These are phyloP conservation scores for Eustoma russellianum DNA, from an alignment of 257 asterid genomes.

Conservation along the genomic window DNA sequence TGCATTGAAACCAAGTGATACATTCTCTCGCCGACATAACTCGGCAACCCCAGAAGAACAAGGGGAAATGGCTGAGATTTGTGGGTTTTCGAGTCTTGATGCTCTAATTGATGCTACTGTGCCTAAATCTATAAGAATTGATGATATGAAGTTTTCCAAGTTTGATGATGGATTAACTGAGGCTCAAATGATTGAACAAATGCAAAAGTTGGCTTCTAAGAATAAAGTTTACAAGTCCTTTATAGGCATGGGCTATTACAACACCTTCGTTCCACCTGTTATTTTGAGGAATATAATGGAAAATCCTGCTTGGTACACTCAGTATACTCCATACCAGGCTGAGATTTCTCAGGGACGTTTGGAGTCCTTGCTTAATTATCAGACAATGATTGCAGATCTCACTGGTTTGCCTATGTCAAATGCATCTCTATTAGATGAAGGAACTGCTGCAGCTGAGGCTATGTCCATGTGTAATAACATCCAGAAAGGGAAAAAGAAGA, in stretches of 20 bases:
- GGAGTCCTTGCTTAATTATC: constrained; percentile 77
- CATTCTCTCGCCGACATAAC: constrained; percentile 85
- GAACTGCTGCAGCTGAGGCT: constrained; percentile 98
- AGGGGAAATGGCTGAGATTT: constrained; percentile 59
- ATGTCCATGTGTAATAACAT: constrained; percentile 99
- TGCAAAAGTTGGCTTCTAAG: constrained; percentile 63
- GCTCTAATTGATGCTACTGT: constrained; percentile 82
- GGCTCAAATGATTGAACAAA: constrained; percentile 80
- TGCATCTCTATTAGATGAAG: constrained; percentile 90
- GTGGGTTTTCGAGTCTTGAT: constrained; percentile 57
- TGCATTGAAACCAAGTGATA: constrained; percentile 68
- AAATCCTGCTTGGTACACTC: constrained; percentile 98
- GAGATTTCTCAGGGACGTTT: constrained; percentile 97
- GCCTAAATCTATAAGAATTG: constrained; percentile 71
- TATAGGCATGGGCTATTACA: constrained; percentile 94
- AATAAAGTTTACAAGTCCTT: constrained; percentile 72
- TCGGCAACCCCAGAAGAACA: constrained; percentile 94
- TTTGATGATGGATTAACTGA: constrained; percentile 80
- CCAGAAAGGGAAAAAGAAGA: constrained; percentile 76
- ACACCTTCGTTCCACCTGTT: constrained; percentile 84
- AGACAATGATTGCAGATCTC: constrained; percentile 85
- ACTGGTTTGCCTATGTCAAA: constrained; percentile 96
- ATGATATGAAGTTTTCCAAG: constrained; percentile 53
- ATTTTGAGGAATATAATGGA: constrained; percentile 84
- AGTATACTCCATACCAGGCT: constrained; percentile 97